Evolutionary conservation across 306 rosid species (phyloP), one percentile per base, ranked within the genome.

Genomic region (Medicago arabica): DNA sequence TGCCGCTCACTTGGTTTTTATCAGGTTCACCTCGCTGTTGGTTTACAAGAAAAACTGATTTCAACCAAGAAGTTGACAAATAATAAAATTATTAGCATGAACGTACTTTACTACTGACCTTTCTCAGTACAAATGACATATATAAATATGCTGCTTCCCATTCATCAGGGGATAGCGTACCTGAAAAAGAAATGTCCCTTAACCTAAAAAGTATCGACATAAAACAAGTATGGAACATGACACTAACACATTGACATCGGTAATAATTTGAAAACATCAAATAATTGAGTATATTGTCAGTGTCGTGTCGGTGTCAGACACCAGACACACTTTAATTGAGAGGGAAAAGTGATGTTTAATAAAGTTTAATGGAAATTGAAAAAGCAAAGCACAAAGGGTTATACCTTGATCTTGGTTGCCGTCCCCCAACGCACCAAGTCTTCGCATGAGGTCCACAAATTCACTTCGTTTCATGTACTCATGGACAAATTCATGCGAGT

Each of bases 361-460:
- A 15, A 13, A 41, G 16, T 19, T 62, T 54, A 17, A 19, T 18
- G 28, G 63, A 40, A 72, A 47, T 2, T 71, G 50, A 39, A 58
- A 66, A 12, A 51, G 79, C 17, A 25, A 9, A 38, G 62, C 51
- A 70, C 13, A 14, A 38, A 58, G 55, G 49, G 85, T 60, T 88
- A 28, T 28, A 92, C 96, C 89, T 38, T 81, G 93, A 86, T 92
- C 99, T 80, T 87, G 97, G 88, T 86, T 96, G 25, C 97, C 92
- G 71, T 96, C 99, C 70, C 99, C 99, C 87, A 96, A 85, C 71
- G 99, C 99, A 55, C 98, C 99, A 7, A 92, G 92, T 80, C 91
- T 83, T 74, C 93, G 88, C 99, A 96, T 92, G 85, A 96, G 90
- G 62, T 96, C 97, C 43, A 96, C 89, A 41, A 83, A 95, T 79